Base-by-base conservation (phyloP, 2,329 filamentous ascomycete genomes). In the Clonostachys rosea region DNA sequence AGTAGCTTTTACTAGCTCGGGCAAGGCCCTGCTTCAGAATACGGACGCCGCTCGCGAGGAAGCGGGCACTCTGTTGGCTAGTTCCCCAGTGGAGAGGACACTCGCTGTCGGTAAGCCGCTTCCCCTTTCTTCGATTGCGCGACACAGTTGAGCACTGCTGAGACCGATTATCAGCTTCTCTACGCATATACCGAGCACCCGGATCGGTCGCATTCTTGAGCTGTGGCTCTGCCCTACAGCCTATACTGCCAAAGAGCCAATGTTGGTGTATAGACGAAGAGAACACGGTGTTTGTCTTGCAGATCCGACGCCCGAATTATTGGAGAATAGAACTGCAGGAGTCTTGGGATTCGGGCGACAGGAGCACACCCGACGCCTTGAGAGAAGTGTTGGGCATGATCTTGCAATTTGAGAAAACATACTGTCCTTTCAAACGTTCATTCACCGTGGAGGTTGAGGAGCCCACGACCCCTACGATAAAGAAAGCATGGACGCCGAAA, bases 221-320 rank as follows among this genome's bases (percentile, higher is more conserved):
- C 65, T 95, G 90, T 53, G 89, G 89, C 50, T 83, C 82, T 47
- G 85, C 91, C 14, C 76, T 96, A 16, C 89, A 94, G 58, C 87
- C 91, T 11, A 94, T 96, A 52, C 70, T 96, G 45, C 89, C 89
- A 20, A 89, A 89, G 63, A 95, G 90, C 49, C 91, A 96, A 66
- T 95, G 88, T 61, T 96, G 91, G 91, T 95, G 88, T 63, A 87
- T 96, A 34, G 89, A 95, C 63, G 87, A 89, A 48, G 79, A 84
- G 47, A 86, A 86, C 39, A 90, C 74, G 64, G 79, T 85, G 56
- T 96, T 95, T 56, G 87, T 95, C n/a, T 70, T 96, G 49, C 87
- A 91, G 54, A 89, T 95, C 53, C 78, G 90, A 18, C 81, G 86
- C 41, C 86, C 91, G 33, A 86, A 87, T 40, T 96, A 94, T 64